Base-by-base conservation (phyloP, 768 basidiomycete genomes). In the Naganishia vaughanmartiniae region DNA sequence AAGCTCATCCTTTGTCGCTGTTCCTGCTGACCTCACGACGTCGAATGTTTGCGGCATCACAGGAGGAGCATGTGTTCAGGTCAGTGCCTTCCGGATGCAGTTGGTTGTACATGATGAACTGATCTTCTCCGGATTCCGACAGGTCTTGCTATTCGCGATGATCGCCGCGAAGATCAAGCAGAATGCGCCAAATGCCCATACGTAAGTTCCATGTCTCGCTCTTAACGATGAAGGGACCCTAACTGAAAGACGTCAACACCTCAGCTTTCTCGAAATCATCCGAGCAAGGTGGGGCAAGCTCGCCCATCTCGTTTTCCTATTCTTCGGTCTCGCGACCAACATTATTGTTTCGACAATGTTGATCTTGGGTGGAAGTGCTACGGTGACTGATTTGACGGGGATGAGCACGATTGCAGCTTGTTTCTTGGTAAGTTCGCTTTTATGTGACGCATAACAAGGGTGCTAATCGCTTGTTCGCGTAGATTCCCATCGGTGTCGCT, bases 351-450 rank as follows among this genome's bases (percentile, higher is more conserved):
- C 90, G 0, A 78, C 89, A 14, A 91, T 90, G 89, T 83, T 89
- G 31, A 87, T 89, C 72, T 85, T 90, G 12, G 90, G 68, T 10
- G 68, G 68, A 15, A 89, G 90, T 0, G 93, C 93, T 0, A 94
- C 93, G 0, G 93, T 97, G 54, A 89, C 88, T 0, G 87, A 87
- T 73, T 79, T 97, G 72, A 93, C 93, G 0, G 93, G 92, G 0
- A 95, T 95, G 90, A 87, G 83, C 77, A 95, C 91, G 19, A 85
- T 91, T 72, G 92, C 91, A 46, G 92, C 92, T 0, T 93, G 91
- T 78, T 95, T 95, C 86, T 83, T 96, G 42, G 91, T 93, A 36
- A 63, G 60, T 45, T 46, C 26, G 2, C 21, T 30, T 42, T 12
- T 14, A 1, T 15, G 3, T 24, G 28, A 10, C 0, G 4, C 1